Conservation (phyloP, 164 flowering plant species). For the Hamamelis virginiana region DNA sequence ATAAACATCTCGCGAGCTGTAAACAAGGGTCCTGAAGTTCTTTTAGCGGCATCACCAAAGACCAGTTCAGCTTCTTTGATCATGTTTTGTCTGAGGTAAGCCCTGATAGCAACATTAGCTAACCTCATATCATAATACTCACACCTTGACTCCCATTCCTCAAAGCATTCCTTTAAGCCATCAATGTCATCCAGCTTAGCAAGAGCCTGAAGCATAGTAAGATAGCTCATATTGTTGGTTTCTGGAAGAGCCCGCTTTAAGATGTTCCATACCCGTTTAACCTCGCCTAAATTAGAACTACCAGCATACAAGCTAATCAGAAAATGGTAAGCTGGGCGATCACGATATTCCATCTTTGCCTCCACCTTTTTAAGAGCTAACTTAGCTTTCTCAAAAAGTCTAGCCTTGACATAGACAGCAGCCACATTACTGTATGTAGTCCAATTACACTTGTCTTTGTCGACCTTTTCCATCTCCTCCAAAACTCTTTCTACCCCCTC, state of each 20-base stretch:
- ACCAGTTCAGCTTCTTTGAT: conserved; percentile 51
- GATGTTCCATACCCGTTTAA: conserved; percentile 51
- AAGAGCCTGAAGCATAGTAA: conserved; percentile 58
- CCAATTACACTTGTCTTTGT: conserved; percentile 37
- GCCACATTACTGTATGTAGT: conserved; percentile 62
- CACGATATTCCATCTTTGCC: conserved; percentile 19
- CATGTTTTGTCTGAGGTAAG: conserved; percentile 48
- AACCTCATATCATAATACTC: conserved; percentile 51
- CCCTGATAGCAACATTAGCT: conserved; percentile 31
- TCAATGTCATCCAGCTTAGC: conserved; percentile 44
- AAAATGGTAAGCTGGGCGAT: conserved; percentile 58
- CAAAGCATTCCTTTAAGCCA: conserved; percentile 36
- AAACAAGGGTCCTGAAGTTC: conserved; percentile 25
- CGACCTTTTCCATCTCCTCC: conserved; percentile 37
- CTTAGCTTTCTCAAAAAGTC: conserved; percentile 58
- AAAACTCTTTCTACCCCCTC: conserved; percentile 55
- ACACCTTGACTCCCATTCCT: conserved; percentile 62
- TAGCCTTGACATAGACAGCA: conserved; percentile 47
- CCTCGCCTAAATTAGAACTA: conserved; percentile 42
- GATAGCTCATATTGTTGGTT: conserved; percentile 51
- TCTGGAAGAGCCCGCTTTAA: conserved; percentile 38
- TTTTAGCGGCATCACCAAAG: conserved; percentile 30
- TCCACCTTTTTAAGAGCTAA: conserved; percentile 52
- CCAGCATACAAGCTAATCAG: conserved; percentile 61
- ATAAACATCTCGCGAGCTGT: conserved; percentile 46